Evolutionary conservation across 2,329 filamentous ascomycete species (phyloP).

Genomic region (Ascochyta lentis): DNA sequence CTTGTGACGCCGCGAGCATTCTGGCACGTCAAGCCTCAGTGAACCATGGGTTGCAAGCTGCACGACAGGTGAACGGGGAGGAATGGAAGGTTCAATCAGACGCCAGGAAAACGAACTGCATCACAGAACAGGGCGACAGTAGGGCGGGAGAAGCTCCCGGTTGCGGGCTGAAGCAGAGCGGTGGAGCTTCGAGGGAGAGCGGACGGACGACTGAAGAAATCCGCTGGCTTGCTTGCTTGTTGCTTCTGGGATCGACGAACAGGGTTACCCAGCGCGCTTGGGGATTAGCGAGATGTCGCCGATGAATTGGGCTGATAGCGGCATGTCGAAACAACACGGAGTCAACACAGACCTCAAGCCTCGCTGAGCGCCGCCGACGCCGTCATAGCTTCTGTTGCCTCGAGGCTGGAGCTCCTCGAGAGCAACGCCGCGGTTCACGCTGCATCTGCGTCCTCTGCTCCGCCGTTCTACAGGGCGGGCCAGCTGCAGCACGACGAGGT

Average conservation of each 20-base stretch:
- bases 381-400: constrained; percentile 28
- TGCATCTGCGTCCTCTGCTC: not conserved
- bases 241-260: constrained; percentile 41
- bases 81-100: constrained; percentile 33
- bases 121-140: constrained; percentile 30
- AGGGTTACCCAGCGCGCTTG: constrained; percentile 38
- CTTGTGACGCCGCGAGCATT: constrained; percentile 50
- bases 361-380: constrained; percentile 29
- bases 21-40: constrained; percentile 45
- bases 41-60: constrained; percentile 31
- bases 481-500: constrained; percentile 28
- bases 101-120: constrained; percentile 26
- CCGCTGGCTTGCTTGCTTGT: constrained; percentile 35
- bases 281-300: constrained; percentile 43
- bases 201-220: constrained; percentile 42
- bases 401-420: not conserved
- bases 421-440: constrained; percentile 5
- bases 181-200: constrained; percentile 40
- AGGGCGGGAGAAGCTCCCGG: constrained; percentile 32
- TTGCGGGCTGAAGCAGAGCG: constrained; percentile 36
- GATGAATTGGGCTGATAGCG: constrained; percentile 43
- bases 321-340: constrained; percentile 42
- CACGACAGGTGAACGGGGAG: constrained; percentile 25
- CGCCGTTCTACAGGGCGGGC: constrained; percentile 20
- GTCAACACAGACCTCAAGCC: constrained; percentile 39